A percentile compares a stretch with the other conserved stretches of the same genome.
Evolutionary conservation across 2,329 filamentous ascomycete species (phyloP).

Genomic region (Trichophyton benhamiae): DNA sequence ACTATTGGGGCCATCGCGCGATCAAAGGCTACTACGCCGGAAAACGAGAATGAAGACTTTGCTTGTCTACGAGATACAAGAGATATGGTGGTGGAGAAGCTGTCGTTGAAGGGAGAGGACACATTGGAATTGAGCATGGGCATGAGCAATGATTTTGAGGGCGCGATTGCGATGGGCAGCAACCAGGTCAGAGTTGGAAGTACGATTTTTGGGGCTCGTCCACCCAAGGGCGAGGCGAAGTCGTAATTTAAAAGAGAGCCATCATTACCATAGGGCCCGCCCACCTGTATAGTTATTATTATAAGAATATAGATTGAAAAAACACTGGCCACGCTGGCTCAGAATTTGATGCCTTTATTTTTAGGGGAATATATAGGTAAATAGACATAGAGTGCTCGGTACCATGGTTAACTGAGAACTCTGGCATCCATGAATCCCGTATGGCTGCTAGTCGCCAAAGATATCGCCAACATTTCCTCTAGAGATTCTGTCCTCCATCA

Average conservation of each 20-base stretch:
- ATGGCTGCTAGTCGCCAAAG: neutral
- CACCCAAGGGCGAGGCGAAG: conserved; percentile 65
- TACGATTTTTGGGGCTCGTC: conserved; percentile 80
- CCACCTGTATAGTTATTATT: neutral
- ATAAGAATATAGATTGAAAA: neutral
- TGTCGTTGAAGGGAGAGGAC: conserved; percentile 39
- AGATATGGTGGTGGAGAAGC: conserved; percentile 53
- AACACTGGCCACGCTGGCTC: neutral
- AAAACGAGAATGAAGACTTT: conserved; percentile 90
- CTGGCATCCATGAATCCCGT: neutral
- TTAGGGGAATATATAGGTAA: neutral
- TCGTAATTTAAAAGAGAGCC: conserved; percentile 8
- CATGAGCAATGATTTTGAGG: conserved; percentile 95
- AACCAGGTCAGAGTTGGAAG: conserved; percentile 84
- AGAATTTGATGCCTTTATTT: neutral
- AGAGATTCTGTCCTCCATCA: conserved; percentile 75
- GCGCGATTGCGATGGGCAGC: conserved; percentile 71
- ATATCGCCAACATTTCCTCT: conserved; percentile 28
- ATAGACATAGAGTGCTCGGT: neutral
- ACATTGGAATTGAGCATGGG: conserved; percentile 88
- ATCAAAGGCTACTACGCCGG: conserved; percentile 58
- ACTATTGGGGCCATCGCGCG: conserved; percentile 92
- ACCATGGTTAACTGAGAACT: neutral
- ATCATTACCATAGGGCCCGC: neutral
- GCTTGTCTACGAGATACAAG: conserved; percentile 53